Base-by-base conservation (phyloP, 176 grass and related monocot species). In the Carex myosuroides region DNA sequence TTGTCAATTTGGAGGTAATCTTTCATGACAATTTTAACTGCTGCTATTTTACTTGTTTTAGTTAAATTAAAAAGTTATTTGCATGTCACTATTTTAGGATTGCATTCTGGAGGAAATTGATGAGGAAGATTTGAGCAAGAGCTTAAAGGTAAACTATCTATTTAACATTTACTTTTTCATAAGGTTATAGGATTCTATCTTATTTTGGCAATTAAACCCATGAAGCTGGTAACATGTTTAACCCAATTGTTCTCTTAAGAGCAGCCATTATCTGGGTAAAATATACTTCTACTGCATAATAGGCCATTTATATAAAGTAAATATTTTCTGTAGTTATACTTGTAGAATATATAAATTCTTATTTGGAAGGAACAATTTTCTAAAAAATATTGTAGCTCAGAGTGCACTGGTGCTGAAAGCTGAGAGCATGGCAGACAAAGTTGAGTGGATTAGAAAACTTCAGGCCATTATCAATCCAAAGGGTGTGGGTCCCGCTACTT, bases 81-180 rank as follows among this genome's bases (percentile, higher is more conserved):
- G 29, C 72, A 55, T 55, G 72, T 77, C 6, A 77, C 3, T 13
- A 77, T 77, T 53, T 76, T 79, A 99, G 96, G 96, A 99, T 57
- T 99, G 96, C 86, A 99, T 94, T 70, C 63, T 99, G 29, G 96
- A 99, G 81, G 96, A 99, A 87, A 86, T 92, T 83, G 96, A 99
- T 62, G 95, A 95, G 83, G 95, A 93, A 87, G 93, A 95, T 84
- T 84, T 88, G 87, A 72, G 89, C 35, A 99, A 99, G 91, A 91
- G 90, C 84, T 89, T 58, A n/a, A 95, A 99, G 93, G 96, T 99
- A 83, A 80, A 82, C 21, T 9, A 64, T 82, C 8, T 67, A 82
- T 42, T 81, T 63, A 64, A 41, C 42, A 44, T 81, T 9, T 63
- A 14, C 14, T 80, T 60, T 50, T 60, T 50, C 22, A 14, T 64